Evolutionary conservation across 2,329 filamentous ascomycete species (phyloP), one percentile per base, ranked within the genome.

Genomic region (Claviceps maximensis): DNA sequence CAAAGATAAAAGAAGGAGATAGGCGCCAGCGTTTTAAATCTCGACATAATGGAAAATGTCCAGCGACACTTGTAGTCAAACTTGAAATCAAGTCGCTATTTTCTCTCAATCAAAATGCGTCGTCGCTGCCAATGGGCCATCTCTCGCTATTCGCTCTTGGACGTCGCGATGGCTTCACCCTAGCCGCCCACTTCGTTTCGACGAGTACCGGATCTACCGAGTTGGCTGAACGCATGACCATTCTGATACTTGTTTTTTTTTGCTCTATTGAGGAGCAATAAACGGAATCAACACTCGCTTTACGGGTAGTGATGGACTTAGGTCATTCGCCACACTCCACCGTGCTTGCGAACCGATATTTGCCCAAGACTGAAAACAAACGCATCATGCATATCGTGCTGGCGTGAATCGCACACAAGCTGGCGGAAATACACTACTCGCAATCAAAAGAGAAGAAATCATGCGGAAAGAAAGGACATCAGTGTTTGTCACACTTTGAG

Each of bases 161-260:
- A 36, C n/a, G 49, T 45, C 49, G 41, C 49, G 53, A 54, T 54
- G 53, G 36, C 53, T 47, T 54, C 49, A 46, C 36, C 42, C 29
- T 8, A 19, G 38, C 44, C 25, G 27, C 17, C 4, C n/a, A 23
- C 12, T 41, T 25, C 2, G 41, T 19, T 12, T 45, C 15, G 19
- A 27, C 17, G 21, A 13, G 33, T 4, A n/a, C n/a, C 10, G 13
- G 2, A 13, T 15, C 19, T 25, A 33, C 23, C 10, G 8, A 15
- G 33, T 25, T 19, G 21, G 19, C 19, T 17, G 9, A n/a, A 25
- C 15, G 25, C 12, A 44, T 21, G 10, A 47, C 23, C 27, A 9
- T 15, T 19, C 13, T 8, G 1, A 44, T 25, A 2, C 33, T 17
- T 4, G 25, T 7, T 17, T 8, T 0, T 7, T 23, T n/a, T n/a